A percentile compares a stretch with the other conserved stretches of the same genome.
phyloP scores from a whole-genome alignment of 2,329 filamentous ascomycete genomes.

The Sporothrix variecibatus region DNA sequence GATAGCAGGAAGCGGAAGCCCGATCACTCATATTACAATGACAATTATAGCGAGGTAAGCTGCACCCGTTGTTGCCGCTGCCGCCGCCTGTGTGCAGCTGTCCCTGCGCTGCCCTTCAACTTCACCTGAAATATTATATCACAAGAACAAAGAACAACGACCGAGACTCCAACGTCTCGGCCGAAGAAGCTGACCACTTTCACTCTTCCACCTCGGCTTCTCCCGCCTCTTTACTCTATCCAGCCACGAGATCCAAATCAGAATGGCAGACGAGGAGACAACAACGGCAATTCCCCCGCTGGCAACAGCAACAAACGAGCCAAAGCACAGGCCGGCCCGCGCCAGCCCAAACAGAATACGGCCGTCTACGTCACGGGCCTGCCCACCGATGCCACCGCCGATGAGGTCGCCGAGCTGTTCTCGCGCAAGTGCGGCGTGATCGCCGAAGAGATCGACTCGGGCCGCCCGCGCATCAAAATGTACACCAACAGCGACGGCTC shows the following conservation, averaged over 20 bases:
- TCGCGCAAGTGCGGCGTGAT: constrained; percentile 84
- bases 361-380: constrained; percentile 91
- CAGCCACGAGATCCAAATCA: constrained; percentile 20
- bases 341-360: constrained; percentile 69
- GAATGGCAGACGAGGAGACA: constrained; percentile 16
- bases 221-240: background rate
- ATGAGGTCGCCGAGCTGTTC: constrained; percentile 83
- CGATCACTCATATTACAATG: constrained; percentile 39
- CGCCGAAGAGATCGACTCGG: constrained; percentile 89
- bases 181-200: constrained; percentile 11
- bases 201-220: background rate
- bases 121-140: constrained; percentile 2
- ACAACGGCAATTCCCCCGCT: background rate
- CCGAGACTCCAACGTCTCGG: constrained; percentile 4
- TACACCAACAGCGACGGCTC: constrained; percentile 79
- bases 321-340: constrained; percentile 41
- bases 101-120: constrained; percentile 3
- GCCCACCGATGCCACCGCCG: constrained; percentile 73
- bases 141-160: background rate
- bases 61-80: constrained; percentile 33
- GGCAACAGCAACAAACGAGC: constrained; percentile 27
- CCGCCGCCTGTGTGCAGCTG: constrained; percentile 22
- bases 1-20: constrained; percentile 46
- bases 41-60: constrained; percentile 44
- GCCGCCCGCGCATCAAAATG: constrained; percentile 86